Evolutionary conservation across 345 rosid genomes (phyloP), one percentile per base, ranked within the genome.

Genomic region (Limnanthes douglasii): DNA sequence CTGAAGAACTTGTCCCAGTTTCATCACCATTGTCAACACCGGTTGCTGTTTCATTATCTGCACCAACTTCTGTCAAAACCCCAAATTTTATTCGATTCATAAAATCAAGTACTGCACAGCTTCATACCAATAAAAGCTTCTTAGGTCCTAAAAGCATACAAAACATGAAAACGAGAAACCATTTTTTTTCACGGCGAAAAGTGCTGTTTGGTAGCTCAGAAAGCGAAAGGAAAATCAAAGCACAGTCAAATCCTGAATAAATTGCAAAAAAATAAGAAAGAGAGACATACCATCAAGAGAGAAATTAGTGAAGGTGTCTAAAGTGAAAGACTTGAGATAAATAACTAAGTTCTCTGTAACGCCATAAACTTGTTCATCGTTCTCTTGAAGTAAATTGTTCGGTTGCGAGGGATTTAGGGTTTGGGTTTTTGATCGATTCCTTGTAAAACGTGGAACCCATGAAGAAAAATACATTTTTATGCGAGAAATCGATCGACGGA

Each of bases 291-390:
- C 85, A 21, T 60, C 57, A 6, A 67, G 56, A 32, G 75, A 66
- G 63, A 65, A 88, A 45, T 60, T 68, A 69, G 62, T 73, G 86
- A 88, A 88, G 18, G 71, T 76, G 7, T 83, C 93, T 8, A 65
- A 35, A 20, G 90, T 56, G 53, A 79, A 83, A 7, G 86, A 61
- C 61, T 65, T 72, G 43, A 73, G 57, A 22, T 57, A 60, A 55
- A 68, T 68, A 50, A 83, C 49, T 20, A 88, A 53, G 24, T 72
- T 57, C 22, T 60, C 68, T 13, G 86, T 88, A 40, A 88, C 46
- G 46, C 95, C 95, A 6, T 59, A 34, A 3, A 67, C 30, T 23
- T 68, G 72, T 22, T 69, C 77, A 21, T 56, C 55, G 1, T 18
- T 16, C 18, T 51, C 34, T 30, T 34, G 41, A n/a, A n/a, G n/a